phyloP scores from a whole-genome alignment of 2,329 filamentous ascomycete species.

The Fusarium secorum region DNA sequence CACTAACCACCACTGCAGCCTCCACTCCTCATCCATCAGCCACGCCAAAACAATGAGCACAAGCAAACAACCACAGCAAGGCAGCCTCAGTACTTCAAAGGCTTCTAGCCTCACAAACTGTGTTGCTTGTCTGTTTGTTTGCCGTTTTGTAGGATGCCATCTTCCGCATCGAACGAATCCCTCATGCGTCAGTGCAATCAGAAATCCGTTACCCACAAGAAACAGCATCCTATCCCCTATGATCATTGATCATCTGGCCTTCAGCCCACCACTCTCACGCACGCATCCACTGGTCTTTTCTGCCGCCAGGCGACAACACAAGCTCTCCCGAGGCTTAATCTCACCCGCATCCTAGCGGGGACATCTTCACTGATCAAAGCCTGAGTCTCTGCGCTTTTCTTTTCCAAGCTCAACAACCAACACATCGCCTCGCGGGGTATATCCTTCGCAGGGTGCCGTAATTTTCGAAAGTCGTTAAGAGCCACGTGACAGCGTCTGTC shows the following conservation, averaged over 20 bases:
- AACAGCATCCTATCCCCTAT: slow-evolving; percentile 39
- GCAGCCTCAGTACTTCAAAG: slow-evolving; percentile 16
- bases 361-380: slow-evolving; percentile 35
- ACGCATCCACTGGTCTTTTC: slow-evolving; percentile 43
- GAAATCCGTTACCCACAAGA: slow-evolving; percentile 27
- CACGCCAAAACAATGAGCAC: slow-evolving; percentile 33
- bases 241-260: slow-evolving; percentile 43
- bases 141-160: slow-evolving; percentile 32
- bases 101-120: slow-evolving; percentile 6
- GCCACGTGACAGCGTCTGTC: slow-evolving; percentile 49
- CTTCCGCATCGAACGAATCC: slow-evolving; percentile 24
- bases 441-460: slow-evolving; percentile 53
- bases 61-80: slow-evolving; percentile 31
- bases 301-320: slow-evolving; percentile 37
- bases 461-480: slow-evolving; percentile 48
- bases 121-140: slow-evolving; percentile 25
- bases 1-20: slow-evolving; percentile 38
- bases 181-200: neutral
- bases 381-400: slow-evolving; percentile 43
- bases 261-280: slow-evolving; percentile 47
- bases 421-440: slow-evolving; percentile 52
- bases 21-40: slow-evolving; percentile 39
- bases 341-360: slow-evolving; percentile 26
- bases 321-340: slow-evolving; percentile 40
- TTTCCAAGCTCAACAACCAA: slow-evolving; percentile 49